Percentiles rank a stretch among this genome's conserved stretches.
These are phyloP conservation scores for Schizosaccharomyces lindneri DNA, from an alignment of 805 yeast species.

Conservation along the genomic window DNA sequence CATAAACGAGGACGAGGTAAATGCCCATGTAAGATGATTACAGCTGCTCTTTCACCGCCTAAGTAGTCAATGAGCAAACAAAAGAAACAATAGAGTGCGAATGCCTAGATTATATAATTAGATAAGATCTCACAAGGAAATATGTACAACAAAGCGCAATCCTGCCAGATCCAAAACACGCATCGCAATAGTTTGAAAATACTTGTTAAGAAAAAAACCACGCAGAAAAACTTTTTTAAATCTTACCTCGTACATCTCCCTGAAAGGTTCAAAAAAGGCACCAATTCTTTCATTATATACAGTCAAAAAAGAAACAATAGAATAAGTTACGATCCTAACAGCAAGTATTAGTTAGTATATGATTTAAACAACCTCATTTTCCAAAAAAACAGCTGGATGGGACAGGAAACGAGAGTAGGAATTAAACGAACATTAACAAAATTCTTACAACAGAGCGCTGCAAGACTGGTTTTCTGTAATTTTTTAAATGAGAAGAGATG, in stretches of 20 bases:
- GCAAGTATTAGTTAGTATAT: not conserved
- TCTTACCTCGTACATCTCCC: conserved; percentile 56
- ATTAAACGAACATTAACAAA: conserved; percentile 23
- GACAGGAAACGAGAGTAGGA: too few relatives aligned
- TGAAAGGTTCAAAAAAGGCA: conserved; percentile 36
- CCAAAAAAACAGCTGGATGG: too few relatives aligned
- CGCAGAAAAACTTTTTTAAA: not conserved
- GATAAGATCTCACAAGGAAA: not conserved
- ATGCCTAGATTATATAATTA: conserved; percentile 22
- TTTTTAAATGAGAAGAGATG: conserved; percentile 29
- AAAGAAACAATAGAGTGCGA: conserved; percentile 83
- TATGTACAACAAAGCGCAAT: not conserved
- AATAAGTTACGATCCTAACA: conserved; percentile 9
- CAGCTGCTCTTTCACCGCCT: conserved; percentile 79
- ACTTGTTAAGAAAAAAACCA: too few relatives aligned
- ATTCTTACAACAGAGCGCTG: conserved; percentile 71
- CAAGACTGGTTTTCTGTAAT: conserved; percentile 71
- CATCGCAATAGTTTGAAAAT: too few relatives aligned
- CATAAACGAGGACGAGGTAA: conserved; percentile 41
- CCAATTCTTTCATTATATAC: conserved; percentile 22
- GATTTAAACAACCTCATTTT: too few relatives aligned
- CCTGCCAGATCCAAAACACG: not conserved
- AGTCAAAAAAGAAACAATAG: conserved; percentile 9
- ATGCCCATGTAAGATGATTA: conserved; percentile 44
- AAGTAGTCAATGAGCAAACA: conserved; percentile 54